Conservation (phyloP, 108 stramenopile genomes). For the Cyclotella sp. region DNA sequence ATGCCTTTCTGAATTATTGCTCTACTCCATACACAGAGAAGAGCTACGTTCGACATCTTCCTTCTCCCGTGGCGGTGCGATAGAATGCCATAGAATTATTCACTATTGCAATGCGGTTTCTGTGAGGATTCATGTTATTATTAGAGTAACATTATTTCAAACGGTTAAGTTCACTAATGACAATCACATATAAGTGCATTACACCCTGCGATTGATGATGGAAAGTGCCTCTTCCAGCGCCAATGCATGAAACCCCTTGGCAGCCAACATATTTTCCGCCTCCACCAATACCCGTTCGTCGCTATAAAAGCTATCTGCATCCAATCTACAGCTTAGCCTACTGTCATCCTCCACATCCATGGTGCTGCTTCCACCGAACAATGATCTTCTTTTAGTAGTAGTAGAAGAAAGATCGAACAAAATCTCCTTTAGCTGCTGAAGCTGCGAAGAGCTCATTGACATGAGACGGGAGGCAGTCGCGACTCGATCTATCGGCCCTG, state of each 20-base stretch:
- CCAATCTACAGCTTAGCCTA: constrained; percentile 23
- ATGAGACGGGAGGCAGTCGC: constrained; percentile 59
- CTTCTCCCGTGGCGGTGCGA: too few species aligned
- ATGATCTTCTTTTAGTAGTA: constrained; percentile 17
- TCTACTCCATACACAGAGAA: too few species aligned
- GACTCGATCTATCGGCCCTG: constrained; percentile 42
- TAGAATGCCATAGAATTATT: too few species aligned
- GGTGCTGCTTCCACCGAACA: constrained; percentile 12
- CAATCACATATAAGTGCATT: neutral
- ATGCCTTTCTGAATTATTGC: too few species aligned
- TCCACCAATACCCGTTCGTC: constrained; percentile 71
- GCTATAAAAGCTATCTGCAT: constrained; percentile 54
- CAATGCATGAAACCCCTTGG: constrained; percentile 64
- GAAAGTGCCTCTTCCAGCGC: constrained; percentile 73
- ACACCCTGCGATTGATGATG: constrained; percentile 65
- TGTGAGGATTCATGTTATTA: too few species aligned
- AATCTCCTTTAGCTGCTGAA: constrained; percentile 52
- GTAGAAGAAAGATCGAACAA: constrained; percentile 56
- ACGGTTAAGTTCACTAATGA: neutral
- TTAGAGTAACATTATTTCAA: too few species aligned
- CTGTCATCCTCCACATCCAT: constrained; percentile 1
- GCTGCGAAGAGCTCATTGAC: constrained; percentile 43
- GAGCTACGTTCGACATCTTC: too few species aligned
- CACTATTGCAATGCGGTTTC: too few species aligned
- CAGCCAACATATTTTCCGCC: constrained; percentile 70